Evolutionary conservation across 441 rosid species (phyloP), one percentile per base, ranked within the genome.

Genomic region (Corymbia calophylla): DNA sequence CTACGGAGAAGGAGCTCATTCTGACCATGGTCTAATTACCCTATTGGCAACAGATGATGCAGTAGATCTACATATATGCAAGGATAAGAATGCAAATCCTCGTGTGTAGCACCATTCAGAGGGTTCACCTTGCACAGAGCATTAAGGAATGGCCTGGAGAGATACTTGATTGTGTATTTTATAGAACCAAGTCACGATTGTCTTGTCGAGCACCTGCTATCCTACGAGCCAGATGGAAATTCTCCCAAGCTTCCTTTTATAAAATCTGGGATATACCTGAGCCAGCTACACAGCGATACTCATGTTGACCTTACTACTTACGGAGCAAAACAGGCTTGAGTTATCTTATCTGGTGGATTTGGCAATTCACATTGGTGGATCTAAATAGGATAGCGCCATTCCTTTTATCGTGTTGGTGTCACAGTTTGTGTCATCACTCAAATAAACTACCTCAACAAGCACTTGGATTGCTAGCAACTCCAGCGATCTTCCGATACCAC

Each of bases 101-200:
- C 97, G 90, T 93, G 93, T 87, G 92, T 96, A 62, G 93, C 97
- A 5, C 95, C 97, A 10, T 12, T 96, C 39, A 94, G 96, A 93
- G 97, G 99, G 98, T 98, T 99, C 55, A 96, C 98, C 7, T 89
- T 98, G 90, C 99, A 98, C 91, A 92, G 99, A 91, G 98, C 96
- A 88, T 90, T 96, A 87, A 97, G 97, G 88, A 93, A 93, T 18
- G 97, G 97, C 60, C 95, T 93, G 80, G 96, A 96, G 80, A 93
- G 99, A 94, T 96, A 95, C 89, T 98, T 98, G 99, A 96, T 97
- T 53, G 97, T 98, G 7, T 96, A 93, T 92, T 98, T 97, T 44
- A 93, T 93, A 88, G 97, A 96, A 91, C 99, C 99, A 3, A 94
- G 95, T 92, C 96, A 94, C 60, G 97, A 98, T 17, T 98, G 99